Evolutionary conservation across 768 basidiomycete species (phyloP).

Genomic region (Strobilomyces confusus): DNA sequence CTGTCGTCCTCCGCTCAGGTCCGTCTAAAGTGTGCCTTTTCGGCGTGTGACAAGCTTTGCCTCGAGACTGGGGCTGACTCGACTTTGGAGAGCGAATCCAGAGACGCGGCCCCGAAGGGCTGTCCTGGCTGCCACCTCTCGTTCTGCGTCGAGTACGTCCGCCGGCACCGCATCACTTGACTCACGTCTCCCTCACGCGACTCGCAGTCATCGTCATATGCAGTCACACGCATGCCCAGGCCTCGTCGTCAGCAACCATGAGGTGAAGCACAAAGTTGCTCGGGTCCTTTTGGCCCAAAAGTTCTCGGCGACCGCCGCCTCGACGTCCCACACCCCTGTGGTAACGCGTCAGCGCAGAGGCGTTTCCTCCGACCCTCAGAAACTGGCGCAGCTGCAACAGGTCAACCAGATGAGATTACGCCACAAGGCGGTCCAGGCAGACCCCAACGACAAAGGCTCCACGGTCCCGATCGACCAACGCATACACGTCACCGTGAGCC

Average conservation of each 20-base stretch:
- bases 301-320: conserved; percentile 33
- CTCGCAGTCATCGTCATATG: conserved; percentile 60
- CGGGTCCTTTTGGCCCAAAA: conserved; percentile 51
- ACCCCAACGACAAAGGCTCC: conserved; percentile 51
- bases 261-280: conserved; percentile 43
- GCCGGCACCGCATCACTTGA: neutral
- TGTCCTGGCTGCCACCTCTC: conserved; percentile 52
- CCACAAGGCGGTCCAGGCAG: conserved; percentile 60
- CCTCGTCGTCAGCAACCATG: conserved; percentile 4
- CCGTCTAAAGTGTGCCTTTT: conserved; percentile 47
- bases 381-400: conserved; percentile 50
- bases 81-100: neutral
- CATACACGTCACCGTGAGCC: conserved; percentile 49
- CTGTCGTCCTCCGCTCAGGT: conserved; percentile 12
- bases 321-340: conserved; percentile 24
- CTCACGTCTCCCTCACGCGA: conserved; percentile 4
- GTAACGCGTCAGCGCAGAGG: conserved; percentile 28
- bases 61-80: conserved; percentile 38
- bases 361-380: conserved; percentile 47
- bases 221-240: conserved; percentile 55
- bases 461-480: conserved; percentile 52
- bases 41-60: conserved; percentile 51
- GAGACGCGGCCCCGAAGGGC: conserved; percentile 22
- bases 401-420: conserved; percentile 73
- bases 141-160: conserved; percentile 61